Evolutionary conservation across 139 green algal genomes (phyloP), one percentile per base, ranked within the genome.

Genomic region (Chlorella sp.): DNA sequence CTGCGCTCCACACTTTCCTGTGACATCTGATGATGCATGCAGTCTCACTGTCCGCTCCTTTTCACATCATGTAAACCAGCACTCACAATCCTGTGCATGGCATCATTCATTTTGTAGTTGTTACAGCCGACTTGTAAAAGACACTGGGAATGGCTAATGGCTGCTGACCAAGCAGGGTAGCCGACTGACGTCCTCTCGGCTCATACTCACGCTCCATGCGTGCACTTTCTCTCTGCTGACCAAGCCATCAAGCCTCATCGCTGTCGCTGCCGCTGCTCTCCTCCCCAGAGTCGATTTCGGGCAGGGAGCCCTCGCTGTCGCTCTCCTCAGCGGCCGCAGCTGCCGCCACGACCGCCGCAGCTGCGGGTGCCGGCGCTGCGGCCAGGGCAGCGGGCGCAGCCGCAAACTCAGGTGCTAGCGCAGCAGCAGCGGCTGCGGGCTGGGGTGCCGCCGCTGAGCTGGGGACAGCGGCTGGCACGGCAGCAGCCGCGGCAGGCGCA

Each of bases 241-340:
- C n/a, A n/a, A 54, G 46, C 46, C 46, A 11, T 48, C 69, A 51
- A 24, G 24, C 46, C 22, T 26, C 41, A 22, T 80, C 74, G 32
- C 14, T 48, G 5, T 81, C 78, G 14, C 62, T 60, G 62, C 62
- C 20, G 78, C 78, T 75, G 78, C 78, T 84, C 69, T 81, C 68
- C n/a, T n/a, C 81, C 1, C 91, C 91, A n/a, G 91, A 94, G 44
- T 94, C 91, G 28, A 94, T 94, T n/a, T 93, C 89, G 11, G 91
- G 91, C 78, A 94, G 76, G 1, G 87, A 85, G 11, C 89, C 91
- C 60, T 94, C 91, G 36, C 85, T 91, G 65, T 94, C 90, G 41
- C 89, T 91, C 68, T 88, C 92, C 67, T 92, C 89, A 20, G 56
- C 86, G 11, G 38, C 86, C 72, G 88, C 87, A 36, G 75, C 70